Evolutionary conservation across 2,329 filamentous ascomycete species (phyloP).

Genomic region (Clarireedia sp.): DNA sequence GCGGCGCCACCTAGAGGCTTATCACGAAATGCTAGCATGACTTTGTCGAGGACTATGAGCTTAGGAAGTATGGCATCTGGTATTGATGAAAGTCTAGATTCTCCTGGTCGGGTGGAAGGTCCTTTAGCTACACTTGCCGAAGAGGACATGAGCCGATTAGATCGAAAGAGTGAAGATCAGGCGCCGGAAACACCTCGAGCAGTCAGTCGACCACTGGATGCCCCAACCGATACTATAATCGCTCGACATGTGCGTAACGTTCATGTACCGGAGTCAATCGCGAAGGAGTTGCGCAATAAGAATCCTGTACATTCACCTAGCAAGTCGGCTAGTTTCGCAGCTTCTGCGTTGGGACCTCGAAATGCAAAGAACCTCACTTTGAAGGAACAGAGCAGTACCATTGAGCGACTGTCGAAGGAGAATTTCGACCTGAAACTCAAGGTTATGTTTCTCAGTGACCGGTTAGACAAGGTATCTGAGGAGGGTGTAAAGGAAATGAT

Average conservation of each 20-base stretch:
- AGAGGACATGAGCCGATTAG: conserved; percentile 39
- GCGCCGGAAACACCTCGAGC: conserved; percentile 65
- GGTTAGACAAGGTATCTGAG: conserved; percentile 85
- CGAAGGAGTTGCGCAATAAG: conserved; percentile 75
- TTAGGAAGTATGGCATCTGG: conserved; percentile 85
- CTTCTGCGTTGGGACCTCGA: conserved; percentile 41
- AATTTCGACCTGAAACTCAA: conserved; percentile 97
- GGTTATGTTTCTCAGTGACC: conserved; percentile 93
- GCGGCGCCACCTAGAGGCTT: conserved; percentile 52
- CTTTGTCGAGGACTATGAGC: conserved; percentile 70
- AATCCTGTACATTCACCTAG: conserved; percentile 54
- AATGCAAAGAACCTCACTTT: conserved; percentile 71
- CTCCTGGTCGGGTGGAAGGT: conserved; percentile 33
- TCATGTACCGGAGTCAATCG: conserved; percentile 81
- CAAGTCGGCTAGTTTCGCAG: conserved; percentile 41
- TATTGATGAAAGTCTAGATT: conserved; percentile 41
- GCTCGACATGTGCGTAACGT: conserved; percentile 84
- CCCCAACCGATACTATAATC: conserved; percentile 81
- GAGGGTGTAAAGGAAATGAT: conserved; percentile 98
- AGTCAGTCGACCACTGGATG: conserved; percentile 43
- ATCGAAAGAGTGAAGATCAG: conserved; percentile 40
- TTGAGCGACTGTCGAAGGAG: conserved; percentile 92
- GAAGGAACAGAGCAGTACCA: conserved; percentile 96
- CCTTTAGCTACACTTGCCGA: conserved; percentile 52
- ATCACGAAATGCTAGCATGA: conserved; percentile 42